Evolutionary conservation across 73 alveolate species (phyloP), one percentile per base, ranked within the genome.

Genomic region (Loxodes magnus): DNA sequence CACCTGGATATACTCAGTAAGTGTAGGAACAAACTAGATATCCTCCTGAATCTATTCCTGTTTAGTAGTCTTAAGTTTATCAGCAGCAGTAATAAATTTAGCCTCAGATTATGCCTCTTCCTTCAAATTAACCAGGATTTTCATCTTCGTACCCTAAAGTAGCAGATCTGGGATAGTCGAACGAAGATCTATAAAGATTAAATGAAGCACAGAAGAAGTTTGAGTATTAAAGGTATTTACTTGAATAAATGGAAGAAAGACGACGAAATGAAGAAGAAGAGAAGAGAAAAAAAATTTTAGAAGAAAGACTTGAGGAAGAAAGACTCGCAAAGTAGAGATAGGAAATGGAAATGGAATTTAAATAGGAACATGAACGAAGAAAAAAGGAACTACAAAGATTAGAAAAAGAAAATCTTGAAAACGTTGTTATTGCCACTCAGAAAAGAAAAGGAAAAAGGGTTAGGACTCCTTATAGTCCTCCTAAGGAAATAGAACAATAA

Each of bases 241-340:
- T 24, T 5, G 39, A 35, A 4, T 38, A 54, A 35, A 54, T 54
- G 12, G 61, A 36, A 0, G 67, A 54, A 37, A 54, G 38, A 17
- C 34, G 42, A 25, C 4, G 63, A 17, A 10, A 7, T 6, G 2
- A 37, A 6, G 67, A 54, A 54, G 41, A 54, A 4, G 67, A 54
- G 21, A 36, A 54, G 16, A 16, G 26, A 0, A 19, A 4, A 30
- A 36, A 9, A 5, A 14, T 54, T 1, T 14, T 36, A 15, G 41
- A 54, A 34, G 67, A 54, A 7, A 31, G 23, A 15, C 4, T 5
- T 7, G 60, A 28, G n/a, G 67, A 54, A 35, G 67, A 37, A 0
- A 54, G 63, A 54, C 1, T 54, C 0, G 14, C 31, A 16, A 33
- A 43, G n/a, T 38, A 54, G 22, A 16, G 25, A 17, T 10, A 54